Base-by-base conservation (phyloP, 2,329 filamentous ascomycete genomes). In the Metarhizium album region DNA sequence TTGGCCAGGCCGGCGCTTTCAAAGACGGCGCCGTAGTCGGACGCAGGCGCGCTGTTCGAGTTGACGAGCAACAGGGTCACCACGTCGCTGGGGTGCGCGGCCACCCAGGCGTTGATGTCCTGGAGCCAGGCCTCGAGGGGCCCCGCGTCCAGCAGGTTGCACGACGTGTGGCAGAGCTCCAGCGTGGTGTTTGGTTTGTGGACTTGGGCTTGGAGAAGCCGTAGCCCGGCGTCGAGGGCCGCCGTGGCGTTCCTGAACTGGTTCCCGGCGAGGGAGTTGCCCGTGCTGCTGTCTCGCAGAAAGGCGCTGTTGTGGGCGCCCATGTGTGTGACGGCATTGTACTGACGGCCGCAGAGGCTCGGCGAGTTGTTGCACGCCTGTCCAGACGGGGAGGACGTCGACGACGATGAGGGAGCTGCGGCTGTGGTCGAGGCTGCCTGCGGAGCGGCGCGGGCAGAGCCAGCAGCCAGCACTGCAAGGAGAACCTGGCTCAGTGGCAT, bases 311-410 rank as follows among this genome's bases (percentile, higher is more conserved):
- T 78, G 69, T 90, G 87, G 18, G 84, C 85, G 22, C 86, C 86
- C 61, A 91, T 79, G 64, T 90, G 78, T 3, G 87, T 90, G 58
- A 93, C 78, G 57, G 85, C 80, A 69, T 81, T 83, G 71, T 93
- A 93, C 18, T 78, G 70, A 55, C 79, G 80, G 54, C 70, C 72
- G 72, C 88, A 93, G 40, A 93, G 77, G 42, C 74, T 70, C 0
- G 86, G 85, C 1, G 85, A 89, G 73, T 91, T 91, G 70, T 93
- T 93, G 77, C 88, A 93, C 31, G 82, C 80, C 16, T 60, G 60
- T 47, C 54, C 52, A 27, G 55, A 52, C 5, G 54, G 51, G 9
- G 54, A 52, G 24, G 54, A 52, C 7, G 56, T 52, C 7, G 55
- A 54, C 16, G 61, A 54, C 24, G 56, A 33, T 14, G 57, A 52